Percentiles rank a stretch among this genome's conserved stretches.
Evolutionary conservation across 768 basidiomycete species (phyloP).

Genomic region (Amyloporia xantha): DNA sequence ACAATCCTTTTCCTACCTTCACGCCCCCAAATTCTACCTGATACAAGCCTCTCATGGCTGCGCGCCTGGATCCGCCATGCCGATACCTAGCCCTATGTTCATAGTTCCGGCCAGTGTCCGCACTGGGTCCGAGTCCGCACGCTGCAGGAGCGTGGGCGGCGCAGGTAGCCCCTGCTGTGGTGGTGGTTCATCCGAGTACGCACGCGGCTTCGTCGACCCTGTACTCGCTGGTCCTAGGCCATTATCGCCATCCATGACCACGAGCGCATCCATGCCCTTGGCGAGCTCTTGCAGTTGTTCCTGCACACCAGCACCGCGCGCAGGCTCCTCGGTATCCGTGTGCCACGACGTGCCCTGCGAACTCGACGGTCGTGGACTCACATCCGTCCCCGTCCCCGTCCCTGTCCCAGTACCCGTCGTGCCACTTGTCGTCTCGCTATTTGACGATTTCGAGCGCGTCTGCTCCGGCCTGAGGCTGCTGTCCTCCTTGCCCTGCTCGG

Average conservation of each 20-base stretch:
- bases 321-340: conserved; percentile 8
- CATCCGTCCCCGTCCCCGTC: conserved; percentile 7
- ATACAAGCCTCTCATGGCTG: too few relatives aligned
- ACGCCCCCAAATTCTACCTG: too few relatives aligned
- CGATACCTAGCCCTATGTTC: too few relatives aligned
- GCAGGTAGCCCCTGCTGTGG: conserved; percentile 2
- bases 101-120: too few relatives aligned
- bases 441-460: conserved; percentile 8
- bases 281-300: not conserved
- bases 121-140: not conserved
- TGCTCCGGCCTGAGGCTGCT: conserved; percentile 4
- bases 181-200: too few relatives aligned
- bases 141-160: not conserved
- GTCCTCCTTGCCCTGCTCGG: not conserved
- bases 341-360: conserved; percentile 23
- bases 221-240: not conserved
- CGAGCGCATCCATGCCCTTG: conserved; percentile 2
- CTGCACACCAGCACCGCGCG: too few relatives aligned
- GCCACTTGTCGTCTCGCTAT: conserved; percentile 13
- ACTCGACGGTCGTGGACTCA: conserved; percentile 12
- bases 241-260: not conserved
- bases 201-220: not conserved
- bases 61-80: too few relatives aligned
- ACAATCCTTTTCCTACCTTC: too few relatives aligned
- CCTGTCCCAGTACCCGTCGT: conserved; percentile 7